Conservation (phyloP, 2,329 filamentous ascomycete genomes). For the Fusarium pininemorale region DNA sequence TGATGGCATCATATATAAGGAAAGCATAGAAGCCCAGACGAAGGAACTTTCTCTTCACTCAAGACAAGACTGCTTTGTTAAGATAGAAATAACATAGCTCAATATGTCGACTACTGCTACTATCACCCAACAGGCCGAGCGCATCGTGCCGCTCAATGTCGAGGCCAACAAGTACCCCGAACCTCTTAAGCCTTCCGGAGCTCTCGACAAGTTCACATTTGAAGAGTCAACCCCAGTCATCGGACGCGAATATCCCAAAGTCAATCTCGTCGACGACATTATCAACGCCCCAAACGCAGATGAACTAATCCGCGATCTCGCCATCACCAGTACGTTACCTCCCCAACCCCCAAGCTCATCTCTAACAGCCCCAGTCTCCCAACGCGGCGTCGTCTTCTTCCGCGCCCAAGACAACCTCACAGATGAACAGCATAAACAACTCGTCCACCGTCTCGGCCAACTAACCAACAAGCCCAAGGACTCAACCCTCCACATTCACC, state of each 20-base stretch:
- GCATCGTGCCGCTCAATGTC: background rate
- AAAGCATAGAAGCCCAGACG: background rate
- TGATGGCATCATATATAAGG: background rate
- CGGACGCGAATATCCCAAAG: slow-evolving; percentile 61
- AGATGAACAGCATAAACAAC: slow-evolving; percentile 67
- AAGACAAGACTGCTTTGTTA: background rate
- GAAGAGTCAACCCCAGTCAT: slow-evolving; percentile 56
- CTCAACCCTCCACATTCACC: slow-evolving; percentile 69
- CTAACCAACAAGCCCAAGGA: slow-evolving; percentile 66
- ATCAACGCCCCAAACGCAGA: slow-evolving; percentile 61
- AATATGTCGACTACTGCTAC: slow-evolving; percentile 7
- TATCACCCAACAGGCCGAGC: background rate
- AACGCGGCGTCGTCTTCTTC: slow-evolving; percentile 72
- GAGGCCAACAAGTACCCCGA: slow-evolving; percentile 5
- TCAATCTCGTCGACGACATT: slow-evolving; percentile 58
- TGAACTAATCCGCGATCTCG: slow-evolving; percentile 66
- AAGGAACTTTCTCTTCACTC: rapidly evolving
- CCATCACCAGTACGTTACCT: slow-evolving; percentile 61
- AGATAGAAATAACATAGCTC: background rate
- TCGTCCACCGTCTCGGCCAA: slow-evolving; percentile 67
- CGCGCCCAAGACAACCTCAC: slow-evolving; percentile 65
- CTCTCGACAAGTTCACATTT: slow-evolving; percentile 41
- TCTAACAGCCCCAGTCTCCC: slow-evolving; percentile 58
- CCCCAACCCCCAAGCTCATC: too few relatives aligned
- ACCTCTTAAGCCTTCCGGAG: slow-evolving; percentile 2